Evolutionary conservation across 805 yeast genomes (phyloP).

Genomic region (Hyphopichia homilentoma): DNA sequence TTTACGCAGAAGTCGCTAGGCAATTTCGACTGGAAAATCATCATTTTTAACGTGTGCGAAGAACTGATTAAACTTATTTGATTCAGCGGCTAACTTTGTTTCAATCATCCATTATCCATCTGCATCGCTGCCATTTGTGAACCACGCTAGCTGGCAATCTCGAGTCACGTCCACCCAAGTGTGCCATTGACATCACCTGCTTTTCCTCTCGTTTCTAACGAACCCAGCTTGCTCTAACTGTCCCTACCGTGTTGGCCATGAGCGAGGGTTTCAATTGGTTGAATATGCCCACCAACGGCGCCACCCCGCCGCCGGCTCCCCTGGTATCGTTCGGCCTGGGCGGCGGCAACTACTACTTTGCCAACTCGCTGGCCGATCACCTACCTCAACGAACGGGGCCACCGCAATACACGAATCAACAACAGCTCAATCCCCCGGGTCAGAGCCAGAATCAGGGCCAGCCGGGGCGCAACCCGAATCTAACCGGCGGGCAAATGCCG

Average conservation of each 20-base stretch:
- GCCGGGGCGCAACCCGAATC: conserved; percentile 1
- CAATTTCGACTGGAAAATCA: too few species aligned
- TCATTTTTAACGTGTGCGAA: too few species aligned
- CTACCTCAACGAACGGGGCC: conserved; percentile 3
- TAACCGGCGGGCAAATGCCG: conserved; percentile 2
- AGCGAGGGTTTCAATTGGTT: conserved; percentile 51
- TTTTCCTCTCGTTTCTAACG: background rate
- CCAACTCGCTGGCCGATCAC: conserved; percentile 6
- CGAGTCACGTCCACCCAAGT: background rate
- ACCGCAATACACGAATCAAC: too few species aligned
- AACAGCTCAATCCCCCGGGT: too few species aligned
- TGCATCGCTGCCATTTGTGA: background rate
- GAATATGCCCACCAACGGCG: conserved; percentile 23
- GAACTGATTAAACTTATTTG: too few species aligned
- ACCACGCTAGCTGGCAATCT: background rate
- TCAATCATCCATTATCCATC: background rate
- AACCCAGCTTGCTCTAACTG: background rate
- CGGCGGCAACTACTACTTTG: conserved; percentile 3
- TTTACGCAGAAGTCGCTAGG: too few species aligned
- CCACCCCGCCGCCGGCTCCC: conserved; percentile 38
- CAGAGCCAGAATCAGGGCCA: too few species aligned
- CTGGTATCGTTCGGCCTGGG: conserved; percentile 46
- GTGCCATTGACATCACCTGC: background rate
- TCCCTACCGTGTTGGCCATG: conserved; percentile 11
- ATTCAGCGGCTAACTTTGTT: background rate